A percentile compares a stretch with the other conserved stretches of the same genome.
These are phyloP conservation scores for Raddia guianensis DNA, from an alignment of 176 grass and related monocot species.

Conservation along the genomic window DNA sequence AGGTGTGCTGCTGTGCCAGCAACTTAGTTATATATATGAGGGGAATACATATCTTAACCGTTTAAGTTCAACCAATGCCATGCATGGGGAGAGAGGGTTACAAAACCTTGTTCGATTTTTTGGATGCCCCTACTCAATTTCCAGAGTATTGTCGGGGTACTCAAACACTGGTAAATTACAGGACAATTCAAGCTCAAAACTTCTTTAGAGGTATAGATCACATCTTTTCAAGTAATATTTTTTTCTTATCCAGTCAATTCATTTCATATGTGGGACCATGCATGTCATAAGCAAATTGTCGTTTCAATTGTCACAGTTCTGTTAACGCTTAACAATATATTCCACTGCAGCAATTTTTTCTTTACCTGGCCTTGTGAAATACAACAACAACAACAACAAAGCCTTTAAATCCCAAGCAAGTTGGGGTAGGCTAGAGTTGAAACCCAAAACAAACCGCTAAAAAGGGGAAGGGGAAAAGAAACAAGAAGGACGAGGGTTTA, in stretches of 20 bases:
- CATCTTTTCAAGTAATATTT: slow-evolving; percentile 1
- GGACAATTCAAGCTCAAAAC: slow-evolving; percentile 78
- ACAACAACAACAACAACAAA: too few species aligned
- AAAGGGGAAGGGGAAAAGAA: too few species aligned
- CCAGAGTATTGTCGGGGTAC: slow-evolving; percentile 60
- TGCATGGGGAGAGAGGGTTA: slow-evolving; percentile 66
- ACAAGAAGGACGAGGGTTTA: too few species aligned
- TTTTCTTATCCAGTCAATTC: slow-evolving; percentile 3
- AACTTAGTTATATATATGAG: slow-evolving; percentile 86
- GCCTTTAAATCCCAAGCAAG: too few species aligned
- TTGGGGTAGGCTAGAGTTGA: too few species aligned
- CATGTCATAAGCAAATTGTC: not conserved
- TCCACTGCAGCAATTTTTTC: not conserved
- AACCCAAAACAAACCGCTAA: too few species aligned
- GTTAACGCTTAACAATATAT: slow-evolving; percentile 7
- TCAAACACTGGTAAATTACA: slow-evolving; percentile 58
- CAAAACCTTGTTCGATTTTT: slow-evolving; percentile 87
- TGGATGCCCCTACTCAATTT: slow-evolving; percentile 65
- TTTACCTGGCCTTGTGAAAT: not conserved
- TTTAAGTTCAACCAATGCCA: slow-evolving; percentile 55
- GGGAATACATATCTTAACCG: slow-evolving; percentile 81
- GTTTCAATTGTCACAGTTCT: not conserved
- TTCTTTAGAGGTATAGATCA: slow-evolving; percentile 45
- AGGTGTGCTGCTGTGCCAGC: slow-evolving; percentile 77
- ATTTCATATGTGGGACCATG: not conserved